These are phyloP conservation scores for Aspergillus tamarii DNA, from an alignment of 2,329 filamentous ascomycete genomes.

Conservation along the genomic window DNA sequence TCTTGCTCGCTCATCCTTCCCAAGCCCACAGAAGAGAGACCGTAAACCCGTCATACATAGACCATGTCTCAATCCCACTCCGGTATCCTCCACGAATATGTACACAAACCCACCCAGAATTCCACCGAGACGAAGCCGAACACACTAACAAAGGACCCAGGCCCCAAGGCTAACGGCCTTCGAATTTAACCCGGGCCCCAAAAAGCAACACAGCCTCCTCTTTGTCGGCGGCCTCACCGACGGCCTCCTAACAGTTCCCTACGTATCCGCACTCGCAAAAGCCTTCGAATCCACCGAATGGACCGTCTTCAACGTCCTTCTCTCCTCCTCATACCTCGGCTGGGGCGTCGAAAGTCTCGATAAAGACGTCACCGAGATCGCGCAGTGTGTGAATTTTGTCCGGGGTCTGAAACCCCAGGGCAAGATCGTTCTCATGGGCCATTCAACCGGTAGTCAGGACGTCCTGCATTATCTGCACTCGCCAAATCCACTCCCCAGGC, in stretches of 20 bases:
- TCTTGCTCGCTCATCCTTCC: neutral
- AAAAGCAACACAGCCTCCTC: slow-evolving; percentile 54
- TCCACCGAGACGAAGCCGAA: neutral
- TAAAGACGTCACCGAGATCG: slow-evolving; percentile 59
- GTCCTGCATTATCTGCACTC: slow-evolving; percentile 64
- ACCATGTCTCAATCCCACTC: slow-evolving; percentile 27
- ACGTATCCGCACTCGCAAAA: slow-evolving; percentile 54
- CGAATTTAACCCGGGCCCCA: slow-evolving; percentile 38
- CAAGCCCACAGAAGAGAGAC: neutral
- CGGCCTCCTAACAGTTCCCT: slow-evolving; percentile 58
- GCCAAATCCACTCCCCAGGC: slow-evolving; percentile 41
- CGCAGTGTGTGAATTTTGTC: slow-evolving; percentile 56
- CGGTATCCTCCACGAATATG: slow-evolving; percentile 43
- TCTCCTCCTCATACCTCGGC: slow-evolving; percentile 57
- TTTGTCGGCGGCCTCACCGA: slow-evolving; percentile 64
- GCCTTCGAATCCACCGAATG: slow-evolving; percentile 54
- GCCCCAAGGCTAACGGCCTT: slow-evolving; percentile 45
- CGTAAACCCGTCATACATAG: neutral
- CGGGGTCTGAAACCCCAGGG: slow-evolving; percentile 41
- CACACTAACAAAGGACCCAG: slow-evolving; percentile 27
- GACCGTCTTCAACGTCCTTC: slow-evolving; percentile 55
- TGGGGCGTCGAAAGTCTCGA: slow-evolving; percentile 59
- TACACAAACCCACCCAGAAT: slow-evolving; percentile 22
- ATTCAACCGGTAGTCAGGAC: slow-evolving; percentile 71
- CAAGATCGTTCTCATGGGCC: slow-evolving; percentile 69